Conservation (phyloP, 768 basidiomycete genomes). For the Russula abietina region DNA sequence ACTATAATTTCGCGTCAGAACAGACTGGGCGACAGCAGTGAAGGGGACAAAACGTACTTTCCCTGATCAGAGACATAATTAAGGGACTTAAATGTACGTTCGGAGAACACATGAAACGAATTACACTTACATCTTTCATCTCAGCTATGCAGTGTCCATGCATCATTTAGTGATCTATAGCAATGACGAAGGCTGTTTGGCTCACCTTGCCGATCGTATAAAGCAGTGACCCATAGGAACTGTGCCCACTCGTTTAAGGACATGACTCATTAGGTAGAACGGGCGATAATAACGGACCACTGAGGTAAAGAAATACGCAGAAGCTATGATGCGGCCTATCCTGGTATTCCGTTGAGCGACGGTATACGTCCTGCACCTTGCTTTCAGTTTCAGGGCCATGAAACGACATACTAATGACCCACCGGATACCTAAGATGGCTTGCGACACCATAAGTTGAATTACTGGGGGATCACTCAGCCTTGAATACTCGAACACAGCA, state of each 20-base stretch:
- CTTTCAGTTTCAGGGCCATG: background rate
- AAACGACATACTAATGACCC: slow-evolving; percentile 9
- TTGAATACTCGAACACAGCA: background rate
- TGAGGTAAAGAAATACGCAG: slow-evolving; percentile 38
- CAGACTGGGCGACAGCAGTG: background rate
- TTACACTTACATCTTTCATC: slow-evolving; percentile 1
- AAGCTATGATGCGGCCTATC: slow-evolving; percentile 39
- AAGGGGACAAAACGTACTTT: slow-evolving; percentile 30
- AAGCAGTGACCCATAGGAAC: slow-evolving; percentile 54
- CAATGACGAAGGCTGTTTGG: slow-evolving; percentile 8
- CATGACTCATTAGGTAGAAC: slow-evolving; percentile 21
- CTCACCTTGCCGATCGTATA: slow-evolving; percentile 48
- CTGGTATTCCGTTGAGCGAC: slow-evolving; percentile 43
- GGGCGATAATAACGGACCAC: slow-evolving; percentile 34
- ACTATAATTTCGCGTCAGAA: slow-evolving; percentile 31
- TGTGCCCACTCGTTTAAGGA: slow-evolving; percentile 10
- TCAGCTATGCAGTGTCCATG: slow-evolving; percentile 18
- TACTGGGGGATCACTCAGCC: slow-evolving; percentile 34
- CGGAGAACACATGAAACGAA: background rate
- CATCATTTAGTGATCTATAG: background rate
- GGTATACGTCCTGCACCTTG: slow-evolving; percentile 45
- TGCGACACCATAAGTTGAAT: slow-evolving; percentile 62
- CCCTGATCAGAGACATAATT: slow-evolving; percentile 28
- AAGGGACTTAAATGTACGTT: background rate
- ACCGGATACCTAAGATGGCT: slow-evolving; percentile 58